Evolutionary conservation across 1,139 yeast species (phyloP).

Genomic region (Candida albicans): DNA sequence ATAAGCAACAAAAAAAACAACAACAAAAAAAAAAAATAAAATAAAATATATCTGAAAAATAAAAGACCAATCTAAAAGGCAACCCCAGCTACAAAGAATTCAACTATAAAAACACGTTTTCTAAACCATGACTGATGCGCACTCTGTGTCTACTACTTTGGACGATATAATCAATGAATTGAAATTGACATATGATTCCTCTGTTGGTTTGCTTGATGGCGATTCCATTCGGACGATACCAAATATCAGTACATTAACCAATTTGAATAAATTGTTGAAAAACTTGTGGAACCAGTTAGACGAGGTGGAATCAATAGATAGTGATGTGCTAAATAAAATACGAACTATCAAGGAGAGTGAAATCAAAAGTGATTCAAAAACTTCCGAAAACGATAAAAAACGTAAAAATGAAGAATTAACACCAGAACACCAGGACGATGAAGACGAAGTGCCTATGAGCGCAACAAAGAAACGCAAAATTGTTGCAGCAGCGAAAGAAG

Average conservation of each 20-base stretch:
- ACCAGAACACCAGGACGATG: conserved; percentile 13
- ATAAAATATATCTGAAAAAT: background rate
- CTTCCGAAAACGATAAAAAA: conserved; percentile 7
- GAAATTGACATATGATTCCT: conserved; percentile 55
- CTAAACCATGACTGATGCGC: conserved; percentile 21
- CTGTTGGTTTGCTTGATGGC: conserved; percentile 62
- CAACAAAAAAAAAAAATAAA: conserved; percentile 3
- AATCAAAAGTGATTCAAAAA: conserved; percentile 1
- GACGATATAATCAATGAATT: conserved; percentile 55
- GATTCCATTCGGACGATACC: conserved; percentile 52
- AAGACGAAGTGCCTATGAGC: conserved; percentile 15
- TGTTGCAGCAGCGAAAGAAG: conserved; percentile 12
- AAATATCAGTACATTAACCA: conserved; percentile 41
- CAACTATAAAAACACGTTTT: too few relatives aligned
- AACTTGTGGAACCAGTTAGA: conserved; percentile 52
- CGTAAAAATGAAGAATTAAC: conserved; percentile 14
- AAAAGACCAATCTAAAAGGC: background rate
- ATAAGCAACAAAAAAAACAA: background rate
- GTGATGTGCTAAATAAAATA: conserved; percentile 31
- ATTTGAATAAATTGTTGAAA: conserved; percentile 47
- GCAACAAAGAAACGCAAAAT: conserved; percentile 16
- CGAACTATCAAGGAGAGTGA: conserved; percentile 14
- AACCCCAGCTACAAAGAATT: background rate
- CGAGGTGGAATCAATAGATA: conserved; percentile 47
- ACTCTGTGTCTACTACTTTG: conserved; percentile 44